Base-by-base conservation (phyloP, 2,329 filamentous ascomycete species). In the Fusarium pseudograminearum region DNA sequence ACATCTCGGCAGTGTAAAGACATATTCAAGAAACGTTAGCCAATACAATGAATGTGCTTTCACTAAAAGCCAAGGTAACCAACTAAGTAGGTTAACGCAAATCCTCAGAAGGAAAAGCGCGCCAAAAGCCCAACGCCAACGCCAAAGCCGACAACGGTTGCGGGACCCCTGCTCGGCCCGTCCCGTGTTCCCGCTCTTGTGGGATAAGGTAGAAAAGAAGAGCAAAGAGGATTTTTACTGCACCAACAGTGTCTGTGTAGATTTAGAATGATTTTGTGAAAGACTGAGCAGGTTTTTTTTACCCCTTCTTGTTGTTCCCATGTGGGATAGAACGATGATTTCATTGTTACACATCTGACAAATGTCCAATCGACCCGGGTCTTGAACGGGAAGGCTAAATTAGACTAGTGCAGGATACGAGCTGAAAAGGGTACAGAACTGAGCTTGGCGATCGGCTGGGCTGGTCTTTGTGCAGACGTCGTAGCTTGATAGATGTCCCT, bases 121-220 rank as follows among this genome's bases (percentile, higher is more conserved):
- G 34, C 16, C 14, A 22, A 51, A 50, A 36, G 36, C 20, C 28
- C 38, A 44, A 45, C 16, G 36, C 28, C 50, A 44, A 45, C 16
- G 36, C n/a, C 45, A 31, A 26, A 60, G 24, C 33, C 47, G 48
- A 24, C 22, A 15, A 40, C 40, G 33, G 46, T 38, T 38, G 15
- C 28, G 74, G 76, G 47, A 46, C 47, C 47, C 87, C 85, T 10
- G 83, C 78, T 31, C 78, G 77, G 20, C 78, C 80, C 16, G 78
- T 83, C 7, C 74, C 75, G 6, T 83, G 82, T 73, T 83, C 83
- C 63, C 76, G 82, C 56, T 72, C 77, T 33, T 83, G 81, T 15
- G 4, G 11, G 22, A 50, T 34, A 10, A 33, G 15, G 7, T 24
- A 12, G 3, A 20, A 34, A 50, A 28, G 12, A 24, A n/a, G 18